A percentile compares a stretch with the other conserved stretches of the same genome.
phyloP scores from a whole-genome alignment of 768 basidiomycete species.

The Kwoniella newhampshirensis region DNA sequence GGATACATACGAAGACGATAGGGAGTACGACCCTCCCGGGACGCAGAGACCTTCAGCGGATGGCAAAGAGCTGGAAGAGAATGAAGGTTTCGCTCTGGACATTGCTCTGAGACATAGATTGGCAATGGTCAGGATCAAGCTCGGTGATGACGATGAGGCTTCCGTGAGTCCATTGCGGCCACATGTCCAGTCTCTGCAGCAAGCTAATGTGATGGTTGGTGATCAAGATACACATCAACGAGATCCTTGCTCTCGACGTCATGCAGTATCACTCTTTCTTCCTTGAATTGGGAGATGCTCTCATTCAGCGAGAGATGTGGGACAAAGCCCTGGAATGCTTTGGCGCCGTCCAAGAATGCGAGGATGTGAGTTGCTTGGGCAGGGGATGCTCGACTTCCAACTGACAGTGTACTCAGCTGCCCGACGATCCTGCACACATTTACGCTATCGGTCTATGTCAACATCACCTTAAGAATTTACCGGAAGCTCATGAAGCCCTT shows the following conservation, averaged over 20 bases:
- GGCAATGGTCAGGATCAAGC: slow-evolving; percentile 75
- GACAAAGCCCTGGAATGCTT: slow-evolving; percentile 77
- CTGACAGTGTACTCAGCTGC: slow-evolving; percentile 59
- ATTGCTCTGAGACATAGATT: slow-evolving; percentile 78
- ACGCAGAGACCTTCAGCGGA: slow-evolving; percentile 36
- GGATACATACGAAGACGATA: slow-evolving; percentile 79
- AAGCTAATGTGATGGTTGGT: neutral
- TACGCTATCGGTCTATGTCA: slow-evolving; percentile 76
- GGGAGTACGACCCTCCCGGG: slow-evolving; percentile 70
- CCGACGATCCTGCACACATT: slow-evolving; percentile 44
- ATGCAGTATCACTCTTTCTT: slow-evolving; percentile 76
- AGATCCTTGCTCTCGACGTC: slow-evolving; percentile 70
- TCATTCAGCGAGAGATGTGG: slow-evolving; percentile 72
- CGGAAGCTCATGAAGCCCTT: slow-evolving; percentile 78
- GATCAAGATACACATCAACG: slow-evolving; percentile 69
- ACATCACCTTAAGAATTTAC: slow-evolving; percentile 69
- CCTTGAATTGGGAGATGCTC: slow-evolving; percentile 79
- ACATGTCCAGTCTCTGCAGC: neutral
- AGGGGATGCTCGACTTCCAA: too few species aligned
- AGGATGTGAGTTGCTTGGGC: slow-evolving; percentile 71
- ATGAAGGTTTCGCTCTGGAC: slow-evolving; percentile 67
- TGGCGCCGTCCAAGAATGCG: slow-evolving; percentile 70
- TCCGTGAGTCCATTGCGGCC: slow-evolving; percentile 59
- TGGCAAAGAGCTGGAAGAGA: slow-evolving; percentile 58
- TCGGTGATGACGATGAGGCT: slow-evolving; percentile 77